Conservation (phyloP, 352 stramenopile genomes). For the Blastocystis sp. region DNA sequence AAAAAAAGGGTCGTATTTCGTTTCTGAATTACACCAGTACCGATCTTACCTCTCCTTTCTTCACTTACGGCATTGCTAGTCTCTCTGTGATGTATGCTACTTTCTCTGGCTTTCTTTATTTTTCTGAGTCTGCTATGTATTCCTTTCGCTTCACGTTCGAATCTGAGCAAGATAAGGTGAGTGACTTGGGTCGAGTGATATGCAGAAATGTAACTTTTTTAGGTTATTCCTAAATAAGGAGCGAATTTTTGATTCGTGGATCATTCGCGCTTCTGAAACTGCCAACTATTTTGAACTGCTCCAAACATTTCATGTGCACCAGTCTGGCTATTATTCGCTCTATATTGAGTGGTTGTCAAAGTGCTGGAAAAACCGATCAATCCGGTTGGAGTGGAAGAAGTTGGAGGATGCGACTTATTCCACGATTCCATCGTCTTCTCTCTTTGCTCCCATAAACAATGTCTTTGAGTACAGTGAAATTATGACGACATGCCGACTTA, state of each 20-base stretch:
- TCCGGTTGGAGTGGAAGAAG: slow-evolving; percentile 10
- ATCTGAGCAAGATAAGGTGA: neutral
- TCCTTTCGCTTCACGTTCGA: slow-evolving; percentile 14
- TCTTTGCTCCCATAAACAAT: neutral
- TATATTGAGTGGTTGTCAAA: neutral
- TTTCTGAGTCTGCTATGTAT: neutral
- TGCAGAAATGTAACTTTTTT: slow-evolving; percentile 7
- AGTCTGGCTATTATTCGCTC: neutral
- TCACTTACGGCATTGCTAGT: neutral
- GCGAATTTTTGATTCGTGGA: neutral
- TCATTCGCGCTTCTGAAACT: neutral
- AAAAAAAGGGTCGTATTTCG: neutral
- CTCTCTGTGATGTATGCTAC: neutral
- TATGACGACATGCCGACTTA: neutral
- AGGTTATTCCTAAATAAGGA: neutral
- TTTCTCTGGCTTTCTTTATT: slow-evolving; percentile 4
- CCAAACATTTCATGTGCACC: neutral
- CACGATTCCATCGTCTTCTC: neutral
- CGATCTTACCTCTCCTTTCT: slow-evolving; percentile 22
- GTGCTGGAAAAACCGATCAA: neutral
- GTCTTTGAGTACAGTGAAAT: neutral
- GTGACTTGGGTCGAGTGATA: neutral
- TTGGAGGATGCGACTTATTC: neutral
- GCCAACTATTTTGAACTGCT: neutral
- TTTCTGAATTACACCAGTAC: neutral